Evolutionary conservation across 1,139 yeast species (phyloP).

Genomic region (Candida glucosophila): DNA sequence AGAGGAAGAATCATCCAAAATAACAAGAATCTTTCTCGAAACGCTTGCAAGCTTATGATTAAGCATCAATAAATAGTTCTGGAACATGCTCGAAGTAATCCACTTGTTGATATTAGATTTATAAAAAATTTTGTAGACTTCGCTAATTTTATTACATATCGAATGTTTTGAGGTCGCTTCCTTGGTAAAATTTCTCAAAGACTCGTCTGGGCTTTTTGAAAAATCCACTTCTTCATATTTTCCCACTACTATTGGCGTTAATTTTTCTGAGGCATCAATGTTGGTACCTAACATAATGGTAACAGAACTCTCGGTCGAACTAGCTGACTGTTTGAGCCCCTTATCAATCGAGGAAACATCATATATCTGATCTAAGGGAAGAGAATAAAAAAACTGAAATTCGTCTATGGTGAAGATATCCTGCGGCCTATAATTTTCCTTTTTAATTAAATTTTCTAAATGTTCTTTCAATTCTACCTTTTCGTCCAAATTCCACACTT

Average conservation of each 20-base stretch:
- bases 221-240: slow-evolving; percentile 49
- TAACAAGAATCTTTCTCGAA: slow-evolving; percentile 42
- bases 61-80: slow-evolving; percentile 50
- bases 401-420: slow-evolving; percentile 58
- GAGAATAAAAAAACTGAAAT: slow-evolving; percentile 49
- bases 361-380: slow-evolving; percentile 54
- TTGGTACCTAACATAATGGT: slow-evolving; percentile 59
- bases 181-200: slow-evolving; percentile 21
- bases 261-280: slow-evolving; percentile 53
- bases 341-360: slow-evolving; percentile 40
- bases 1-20: slow-evolving; percentile 56
- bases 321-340: slow-evolving; percentile 35
- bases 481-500: slow-evolving; percentile 58
- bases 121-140: slow-evolving; percentile 44
- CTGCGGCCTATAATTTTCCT: slow-evolving; percentile 35
- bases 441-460: slow-evolving; percentile 21
- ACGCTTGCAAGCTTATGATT: slow-evolving; percentile 44
- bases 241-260: slow-evolving; percentile 55
- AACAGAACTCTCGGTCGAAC: slow-evolving; percentile 44
- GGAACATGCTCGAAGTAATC: slow-evolving; percentile 59
- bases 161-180: slow-evolving; percentile 13
- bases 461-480: slow-evolving; percentile 33
- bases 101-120: slow-evolving; percentile 56
- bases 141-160: slow-evolving; percentile 40
- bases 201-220: slow-evolving; percentile 19